Evolutionary conservation across 257 asterid genomes (phyloP).

Genomic region (Ajuga chamaepitys): DNA sequence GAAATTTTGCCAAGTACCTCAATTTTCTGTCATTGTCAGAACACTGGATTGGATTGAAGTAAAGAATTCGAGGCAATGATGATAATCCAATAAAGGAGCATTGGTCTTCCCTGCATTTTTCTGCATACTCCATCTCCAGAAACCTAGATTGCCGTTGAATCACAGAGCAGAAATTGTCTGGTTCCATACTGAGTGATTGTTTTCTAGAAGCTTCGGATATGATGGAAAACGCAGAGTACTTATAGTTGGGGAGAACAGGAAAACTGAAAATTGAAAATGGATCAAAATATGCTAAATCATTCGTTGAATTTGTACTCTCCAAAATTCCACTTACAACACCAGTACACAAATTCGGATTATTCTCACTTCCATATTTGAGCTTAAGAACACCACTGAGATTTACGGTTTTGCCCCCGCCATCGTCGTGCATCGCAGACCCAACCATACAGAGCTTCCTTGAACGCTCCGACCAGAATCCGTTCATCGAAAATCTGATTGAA

Average conservation of each 20-base stretch:
- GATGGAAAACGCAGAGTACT: constrained; percentile 17
- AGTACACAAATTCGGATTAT: constrained; percentile 22
- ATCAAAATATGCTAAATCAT: constrained; percentile 32
- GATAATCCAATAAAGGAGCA: constrained; percentile 30
- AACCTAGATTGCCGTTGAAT: neutral
- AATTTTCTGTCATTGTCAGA: constrained; percentile 22
- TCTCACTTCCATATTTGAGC: constrained; percentile 24
- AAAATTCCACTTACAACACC: constrained; percentile 40
- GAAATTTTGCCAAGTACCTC: constrained; percentile 27
- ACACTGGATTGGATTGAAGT: constrained; percentile 39
- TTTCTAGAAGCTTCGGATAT: neutral
- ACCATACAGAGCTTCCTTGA: constrained; percentile 63
- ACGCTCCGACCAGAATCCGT: constrained; percentile 55
- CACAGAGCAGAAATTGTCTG: constrained; percentile 23
- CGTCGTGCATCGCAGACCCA: constrained; percentile 32
- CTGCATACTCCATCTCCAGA: constrained; percentile 33
- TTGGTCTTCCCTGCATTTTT: constrained; percentile 20
- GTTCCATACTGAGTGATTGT: constrained; percentile 22
- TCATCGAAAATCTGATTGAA: constrained; percentile 23
- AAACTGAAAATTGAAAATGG: constrained; percentile 35
- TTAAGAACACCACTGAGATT: constrained; percentile 42
- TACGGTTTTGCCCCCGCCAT: constrained; percentile 8
- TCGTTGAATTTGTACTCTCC: constrained; percentile 21
- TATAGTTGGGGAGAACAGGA: constrained; percentile 23
- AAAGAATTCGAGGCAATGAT: constrained; percentile 25